Percentiles rank a stretch among this genome's conserved stretches.
Conservation (phyloP, 257 asterid genomes). For the Cordia subcordata region DNA sequence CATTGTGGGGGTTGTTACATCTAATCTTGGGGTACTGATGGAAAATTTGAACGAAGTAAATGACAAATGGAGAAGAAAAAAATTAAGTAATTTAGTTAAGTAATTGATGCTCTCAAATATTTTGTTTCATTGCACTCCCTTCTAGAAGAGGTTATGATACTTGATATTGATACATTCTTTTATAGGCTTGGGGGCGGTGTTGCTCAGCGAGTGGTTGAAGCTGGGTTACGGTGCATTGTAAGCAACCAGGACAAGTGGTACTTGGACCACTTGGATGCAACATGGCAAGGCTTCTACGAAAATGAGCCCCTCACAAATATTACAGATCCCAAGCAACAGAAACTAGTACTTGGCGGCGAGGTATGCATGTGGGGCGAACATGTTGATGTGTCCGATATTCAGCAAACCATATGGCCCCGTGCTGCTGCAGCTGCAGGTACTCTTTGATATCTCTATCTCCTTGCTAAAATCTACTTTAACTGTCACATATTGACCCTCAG, state of each 20-base stretch:
- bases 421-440: constrained; percentile 99
- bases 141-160: too few relatives aligned
- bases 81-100: neutral
- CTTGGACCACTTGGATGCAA: constrained; percentile 71
- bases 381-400: constrained; percentile 73
- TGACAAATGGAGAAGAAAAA: neutral
- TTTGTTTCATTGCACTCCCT: too few relatives aligned
- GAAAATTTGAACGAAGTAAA: neutral
- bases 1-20: too few relatives aligned
- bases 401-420: constrained; percentile 91
- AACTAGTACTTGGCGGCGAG: constrained; percentile 79
- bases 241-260: constrained; percentile 97
- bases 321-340: constrained; percentile 59
- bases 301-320: constrained; percentile 85
- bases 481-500: neutral
- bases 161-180: neutral
- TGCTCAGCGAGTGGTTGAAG: constrained; percentile 60
- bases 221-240: constrained; percentile 82
- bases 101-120: neutral
- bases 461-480: neutral
- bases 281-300: constrained; percentile 73
- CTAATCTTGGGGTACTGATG: too few relatives aligned
- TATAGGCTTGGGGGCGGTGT: constrained; percentile 84
- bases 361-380: constrained; percentile 89
- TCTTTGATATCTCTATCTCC: neutral